Evolutionary conservation across 768 basidiomycete species (phyloP).

Genomic region (Kwoniella sp.): DNA sequence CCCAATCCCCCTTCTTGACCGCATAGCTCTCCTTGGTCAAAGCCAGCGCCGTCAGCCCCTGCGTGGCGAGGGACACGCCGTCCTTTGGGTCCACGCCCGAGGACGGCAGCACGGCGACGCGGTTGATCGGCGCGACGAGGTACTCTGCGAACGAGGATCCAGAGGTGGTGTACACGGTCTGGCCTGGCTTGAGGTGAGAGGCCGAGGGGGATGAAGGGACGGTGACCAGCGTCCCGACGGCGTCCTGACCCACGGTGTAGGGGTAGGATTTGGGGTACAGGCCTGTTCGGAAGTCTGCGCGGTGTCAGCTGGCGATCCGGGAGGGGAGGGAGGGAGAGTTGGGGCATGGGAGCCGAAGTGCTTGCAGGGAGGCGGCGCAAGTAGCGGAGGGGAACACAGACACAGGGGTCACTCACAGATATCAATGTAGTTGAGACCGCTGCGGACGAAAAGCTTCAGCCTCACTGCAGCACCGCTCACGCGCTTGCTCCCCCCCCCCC

Average conservation of each 20-base stretch:
- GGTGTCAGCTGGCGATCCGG: too few relatives aligned
- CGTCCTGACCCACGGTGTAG: constrained; percentile 68
- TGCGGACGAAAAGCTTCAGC: background rate
- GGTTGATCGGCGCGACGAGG: constrained; percentile 62
- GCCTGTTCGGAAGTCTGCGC: constrained; percentile 63
- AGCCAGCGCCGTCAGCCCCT: constrained; percentile 69
- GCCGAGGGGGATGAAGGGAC: constrained; percentile 59
- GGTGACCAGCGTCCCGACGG: constrained; percentile 67
- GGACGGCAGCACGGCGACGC: constrained; percentile 62
- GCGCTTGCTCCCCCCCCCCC: too few relatives aligned
- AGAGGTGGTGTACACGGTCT: constrained; percentile 58
- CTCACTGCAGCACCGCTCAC: background rate
- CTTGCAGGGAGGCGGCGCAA: background rate
- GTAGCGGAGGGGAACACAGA: background rate
- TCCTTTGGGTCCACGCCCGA: constrained; percentile 60
- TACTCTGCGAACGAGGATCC: constrained; percentile 64
- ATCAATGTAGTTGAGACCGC: constrained; percentile 67
- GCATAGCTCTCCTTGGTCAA: constrained; percentile 81
- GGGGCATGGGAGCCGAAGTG: too few relatives aligned
- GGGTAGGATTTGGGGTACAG: constrained; percentile 53
- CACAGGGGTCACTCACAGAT: constrained; percentile 23
- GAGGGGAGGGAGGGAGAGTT: too few relatives aligned
- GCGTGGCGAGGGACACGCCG: constrained; percentile 66
- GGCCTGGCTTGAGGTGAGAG: constrained; percentile 65
- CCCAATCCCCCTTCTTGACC: constrained; percentile 66